These are phyloP conservation scores for Psophocarpus tetragonolobus DNA, from an alignment of 306 rosid genomes.

Conservation along the genomic window DNA sequence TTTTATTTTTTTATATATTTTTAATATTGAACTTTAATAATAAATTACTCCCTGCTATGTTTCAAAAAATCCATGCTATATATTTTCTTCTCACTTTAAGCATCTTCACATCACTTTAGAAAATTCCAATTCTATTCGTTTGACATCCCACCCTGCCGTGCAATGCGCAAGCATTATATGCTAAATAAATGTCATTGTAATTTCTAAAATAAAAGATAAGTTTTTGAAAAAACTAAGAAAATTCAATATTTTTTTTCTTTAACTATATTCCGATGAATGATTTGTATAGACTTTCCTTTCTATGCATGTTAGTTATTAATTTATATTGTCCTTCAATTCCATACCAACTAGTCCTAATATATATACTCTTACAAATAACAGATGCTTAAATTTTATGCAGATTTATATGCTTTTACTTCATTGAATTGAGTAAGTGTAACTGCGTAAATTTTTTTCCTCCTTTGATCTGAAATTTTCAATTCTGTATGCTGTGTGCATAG, in stretches of 20 bases:
- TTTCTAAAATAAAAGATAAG: neutral
- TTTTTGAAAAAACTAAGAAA: neutral
- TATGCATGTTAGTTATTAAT: too few relatives aligned
- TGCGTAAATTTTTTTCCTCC: neutral
- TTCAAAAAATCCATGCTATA: too few relatives aligned
- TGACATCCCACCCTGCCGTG: neutral
- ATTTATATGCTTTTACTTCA: neutral
- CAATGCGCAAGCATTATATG: neutral
- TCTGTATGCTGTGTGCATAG: neutral
- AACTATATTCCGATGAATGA: neutral
- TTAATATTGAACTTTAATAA: too few relatives aligned
- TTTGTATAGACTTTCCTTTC: neutral
- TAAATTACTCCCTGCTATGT: too few relatives aligned
- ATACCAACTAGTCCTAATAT: neutral
- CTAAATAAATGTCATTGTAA: neutral
- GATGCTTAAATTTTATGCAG: neutral
- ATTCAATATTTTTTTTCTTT: neutral
- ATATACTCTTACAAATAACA: neutral
- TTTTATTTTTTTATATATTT: too few relatives aligned
- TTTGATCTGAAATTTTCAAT: neutral
- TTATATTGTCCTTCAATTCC: neutral
- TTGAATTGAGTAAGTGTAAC: neutral
- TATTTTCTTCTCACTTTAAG: too few relatives aligned
- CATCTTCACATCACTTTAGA: too few relatives aligned
- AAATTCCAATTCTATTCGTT: too few relatives aligned